Percentiles rank a stretch among this genome's conserved stretches.
Conservation (phyloP, 148 eudicot genomes). For the Dianthus caryophyllus region DNA sequence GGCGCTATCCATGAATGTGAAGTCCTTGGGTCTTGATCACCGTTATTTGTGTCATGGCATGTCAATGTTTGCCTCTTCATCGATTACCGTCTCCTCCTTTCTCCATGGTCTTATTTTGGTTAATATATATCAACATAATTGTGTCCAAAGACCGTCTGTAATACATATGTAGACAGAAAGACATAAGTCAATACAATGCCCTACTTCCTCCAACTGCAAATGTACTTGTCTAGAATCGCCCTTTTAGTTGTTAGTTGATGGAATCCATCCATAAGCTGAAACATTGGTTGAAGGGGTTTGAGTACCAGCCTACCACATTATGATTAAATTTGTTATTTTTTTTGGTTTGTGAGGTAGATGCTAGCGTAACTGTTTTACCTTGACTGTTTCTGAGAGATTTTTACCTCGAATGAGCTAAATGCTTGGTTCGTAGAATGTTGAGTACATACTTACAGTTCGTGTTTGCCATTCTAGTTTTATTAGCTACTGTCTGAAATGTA, state of each 20-base stretch:
- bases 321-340: not conserved
- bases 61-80: not conserved
- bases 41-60: not conserved
- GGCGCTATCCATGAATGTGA: not conserved
- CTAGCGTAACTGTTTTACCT: not conserved
- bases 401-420: not conserved
- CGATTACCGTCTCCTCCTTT: not conserved
- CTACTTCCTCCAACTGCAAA: no score
- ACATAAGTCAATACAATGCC: not conserved
- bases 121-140: not conserved
- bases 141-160: not conserved
- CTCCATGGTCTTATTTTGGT: not conserved
- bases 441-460: not conserved
- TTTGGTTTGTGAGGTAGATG: not conserved
- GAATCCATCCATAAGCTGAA: conserved; percentile 8
- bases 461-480: not conserved
- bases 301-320: not conserved
- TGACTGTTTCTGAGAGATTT: not conserved
- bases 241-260: no score
- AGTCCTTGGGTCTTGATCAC: not conserved
- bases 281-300: not conserved
- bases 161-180: not conserved
- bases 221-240: no score
- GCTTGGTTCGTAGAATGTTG: not conserved
- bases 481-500: not conserved